Evolutionary conservation across 495 filamentous ascomycete genomes (phyloP), one percentile per base, ranked within the genome.

Genomic region (Aspergillus egyptiacus): DNA sequence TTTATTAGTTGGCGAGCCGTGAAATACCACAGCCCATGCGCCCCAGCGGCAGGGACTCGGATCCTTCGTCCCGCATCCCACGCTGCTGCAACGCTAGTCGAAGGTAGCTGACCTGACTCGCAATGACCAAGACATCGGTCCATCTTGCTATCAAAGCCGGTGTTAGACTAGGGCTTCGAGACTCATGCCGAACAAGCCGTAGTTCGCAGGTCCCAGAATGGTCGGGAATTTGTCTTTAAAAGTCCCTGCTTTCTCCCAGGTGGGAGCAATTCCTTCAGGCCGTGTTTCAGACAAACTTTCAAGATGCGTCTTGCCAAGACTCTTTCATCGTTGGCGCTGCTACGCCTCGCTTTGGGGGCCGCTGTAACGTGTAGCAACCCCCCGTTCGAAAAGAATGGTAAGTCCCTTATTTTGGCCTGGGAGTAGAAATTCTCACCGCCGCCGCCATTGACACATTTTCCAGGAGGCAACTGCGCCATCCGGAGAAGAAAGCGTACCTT

Each of bases 331-430:
- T 34, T 49, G 35, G 36, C 34, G 11, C 36, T 49, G 11, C 35
- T 49, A 6, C 28, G 15, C 7, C 28, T 42, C 27, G 47, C 37
- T 9, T 39, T 27, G 27, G 47, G 35, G 22, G 36, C 30, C 14
- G 37, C 47, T 13, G 37, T 27, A 42, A 42, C 11, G 20, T 50
- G 50, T 40, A 50, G 27, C 6, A 51, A 56, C 38, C 57, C 53
- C 25, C 53, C 53, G 39, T 53, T 25, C 57, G 57, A 14, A 59
- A 56, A 43, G 57, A 59, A 56, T 59, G 57, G 57, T 59, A 56
- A 45, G 43, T 35, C 33, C 5, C 3, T 34, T 11, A n/a, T 31
- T 32, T n/a, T n/a, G n/a, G n/a, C n/a, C n/a, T n/a, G n/a, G n/a
- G n/a, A n/a, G n/a, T n/a, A n/a, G n/a, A n/a, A n/a, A n/a, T n/a